Evolutionary conservation across 208 protist species (phyloP).

Genomic region (Wallacemonas sp.): DNA sequence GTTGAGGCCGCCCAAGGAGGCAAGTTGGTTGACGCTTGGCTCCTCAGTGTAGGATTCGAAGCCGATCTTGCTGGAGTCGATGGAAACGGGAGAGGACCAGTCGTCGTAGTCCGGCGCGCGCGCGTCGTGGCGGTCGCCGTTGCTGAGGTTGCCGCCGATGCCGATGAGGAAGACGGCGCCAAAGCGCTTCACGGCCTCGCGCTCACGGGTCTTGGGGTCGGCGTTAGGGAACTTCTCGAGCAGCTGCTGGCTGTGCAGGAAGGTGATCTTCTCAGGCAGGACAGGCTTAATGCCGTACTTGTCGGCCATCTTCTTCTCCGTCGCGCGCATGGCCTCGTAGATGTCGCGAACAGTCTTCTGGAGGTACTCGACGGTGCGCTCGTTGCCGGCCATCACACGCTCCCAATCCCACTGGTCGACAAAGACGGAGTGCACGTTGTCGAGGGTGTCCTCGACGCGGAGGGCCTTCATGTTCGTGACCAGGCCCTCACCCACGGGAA

Average conservation of each 20-base stretch:
- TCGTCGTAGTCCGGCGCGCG: conserved; percentile 93
- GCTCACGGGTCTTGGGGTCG: conserved; percentile 82
- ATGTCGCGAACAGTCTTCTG: conserved; percentile 62
- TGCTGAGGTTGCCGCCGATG: conserved; percentile 82
- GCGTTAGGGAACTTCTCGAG: conserved; percentile 75
- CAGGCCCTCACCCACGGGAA: conserved; percentile 74
- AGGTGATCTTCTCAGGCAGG: conserved; percentile 83
- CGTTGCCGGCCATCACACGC: conserved; percentile 52
- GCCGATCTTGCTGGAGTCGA: conserved; percentile 24
- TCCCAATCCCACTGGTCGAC: conserved; percentile 95
- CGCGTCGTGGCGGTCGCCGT: conserved; percentile 79
- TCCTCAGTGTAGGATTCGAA: conserved; percentile 22
- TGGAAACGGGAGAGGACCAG: conserved; percentile 78
- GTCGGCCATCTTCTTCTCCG: conserved; percentile 57
- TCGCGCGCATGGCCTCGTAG: conserved; percentile 63
- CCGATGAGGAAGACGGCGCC: conserved; percentile 91
- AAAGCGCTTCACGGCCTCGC: conserved; percentile 61
- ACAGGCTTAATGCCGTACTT: conserved; percentile 44
- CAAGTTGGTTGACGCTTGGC: conserved; percentile 46
- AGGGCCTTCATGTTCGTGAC: conserved; percentile 88
- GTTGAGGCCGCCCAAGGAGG: conserved; percentile 78
- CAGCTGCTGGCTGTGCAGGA: conserved; percentile 84
- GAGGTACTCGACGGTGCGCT: conserved; percentile 75
- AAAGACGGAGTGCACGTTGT: conserved; percentile 88
- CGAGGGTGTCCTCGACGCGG: conserved; percentile 85